Conservation (phyloP, 805 yeast species). For the Starmerella potacharoeniae region DNA sequence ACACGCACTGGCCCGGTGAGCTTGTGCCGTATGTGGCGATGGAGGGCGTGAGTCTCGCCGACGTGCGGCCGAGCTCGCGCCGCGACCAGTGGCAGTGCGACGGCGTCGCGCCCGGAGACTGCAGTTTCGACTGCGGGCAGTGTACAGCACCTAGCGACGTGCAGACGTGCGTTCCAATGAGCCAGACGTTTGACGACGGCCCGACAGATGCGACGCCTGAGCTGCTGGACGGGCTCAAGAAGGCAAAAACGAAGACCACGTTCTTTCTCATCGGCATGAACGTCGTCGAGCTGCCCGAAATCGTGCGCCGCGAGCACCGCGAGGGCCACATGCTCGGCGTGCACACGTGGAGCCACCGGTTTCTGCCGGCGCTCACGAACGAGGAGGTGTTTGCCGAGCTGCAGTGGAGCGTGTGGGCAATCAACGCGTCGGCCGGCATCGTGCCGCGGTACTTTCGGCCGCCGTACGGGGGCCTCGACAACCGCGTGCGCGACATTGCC, state of each 20-base stretch:
- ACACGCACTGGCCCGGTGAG: constrained; percentile 70
- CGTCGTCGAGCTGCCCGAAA: constrained; percentile 63
- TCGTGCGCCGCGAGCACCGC: constrained; percentile 44
- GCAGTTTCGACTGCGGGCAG: constrained; percentile 78
- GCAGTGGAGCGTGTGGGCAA: constrained; percentile 95
- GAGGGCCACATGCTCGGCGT: constrained; percentile 73
- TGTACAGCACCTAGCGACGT: constrained; percentile 72
- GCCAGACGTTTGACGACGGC: constrained; percentile 94
- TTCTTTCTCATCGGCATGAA: constrained; percentile 81
- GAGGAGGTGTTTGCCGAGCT: constrained; percentile 79
- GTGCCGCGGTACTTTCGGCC: constrained; percentile 92
- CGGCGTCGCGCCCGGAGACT: constrained; percentile 32
- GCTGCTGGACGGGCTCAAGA: constrained; percentile 40
- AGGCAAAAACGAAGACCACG: constrained; percentile 42
- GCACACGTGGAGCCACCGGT: constrained; percentile 90
- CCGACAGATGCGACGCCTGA: constrained; percentile 64
- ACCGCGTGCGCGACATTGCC: constrained; percentile 67
- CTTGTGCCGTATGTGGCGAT: constrained; percentile 69
- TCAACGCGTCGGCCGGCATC: constrained; percentile 85
- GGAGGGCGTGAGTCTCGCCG: constrained; percentile 43
- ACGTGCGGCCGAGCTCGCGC: constrained; percentile 38
- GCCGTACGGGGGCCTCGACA: constrained; percentile 91
- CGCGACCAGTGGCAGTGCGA: constrained; percentile 12
- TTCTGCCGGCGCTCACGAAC: constrained; percentile 64
- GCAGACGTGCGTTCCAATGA: constrained; percentile 55